phyloP scores from a whole-genome alignment of 2,329 filamentous ascomycete genomes.

The Gaeumannomyces tritici region DNA sequence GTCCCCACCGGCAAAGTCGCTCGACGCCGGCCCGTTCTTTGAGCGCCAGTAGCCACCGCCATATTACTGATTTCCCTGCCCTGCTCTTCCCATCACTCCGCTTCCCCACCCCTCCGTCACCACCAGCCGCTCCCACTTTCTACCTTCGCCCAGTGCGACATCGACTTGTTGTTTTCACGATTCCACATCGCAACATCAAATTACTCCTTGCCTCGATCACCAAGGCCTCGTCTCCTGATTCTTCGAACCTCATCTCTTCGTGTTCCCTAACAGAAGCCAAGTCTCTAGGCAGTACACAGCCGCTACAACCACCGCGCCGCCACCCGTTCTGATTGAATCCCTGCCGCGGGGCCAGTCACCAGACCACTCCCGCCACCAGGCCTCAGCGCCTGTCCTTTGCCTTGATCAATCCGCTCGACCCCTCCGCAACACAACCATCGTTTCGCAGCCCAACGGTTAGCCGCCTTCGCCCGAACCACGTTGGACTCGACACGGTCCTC shows the following conservation, averaged over 20 bases:
- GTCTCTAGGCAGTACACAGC: not conserved
- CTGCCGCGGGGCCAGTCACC: not conserved
- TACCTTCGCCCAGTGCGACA: slow-evolving; percentile 1
- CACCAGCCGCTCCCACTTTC: slow-evolving; percentile 3
- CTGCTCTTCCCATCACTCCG: slow-evolving; percentile 2
- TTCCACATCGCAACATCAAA: not conserved
- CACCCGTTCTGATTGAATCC: not conserved
- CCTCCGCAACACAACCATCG: not conserved
- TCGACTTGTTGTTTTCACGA: slow-evolving; percentile 2
- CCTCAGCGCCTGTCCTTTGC: not conserved
- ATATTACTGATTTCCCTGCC: slow-evolving; percentile 4
- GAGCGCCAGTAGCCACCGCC: slow-evolving; percentile 1
- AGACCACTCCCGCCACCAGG: not conserved
- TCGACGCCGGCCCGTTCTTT: not conserved
- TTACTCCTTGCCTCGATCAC: not conserved
- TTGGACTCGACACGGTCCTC: not conserved
- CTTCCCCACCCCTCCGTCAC: slow-evolving; percentile 4
- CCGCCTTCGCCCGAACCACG: not conserved
- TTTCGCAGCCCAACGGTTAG: too few relatives aligned
- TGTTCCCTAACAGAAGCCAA: not conserved
- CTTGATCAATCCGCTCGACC: not conserved
- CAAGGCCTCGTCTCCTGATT: not conserved
- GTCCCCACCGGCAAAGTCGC: not conserved
- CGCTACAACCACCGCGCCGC: not conserved
- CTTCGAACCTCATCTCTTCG: not conserved